phyloP scores from a whole-genome alignment of 495 filamentous ascomycete species.

The Penicillium desertorum region DNA sequence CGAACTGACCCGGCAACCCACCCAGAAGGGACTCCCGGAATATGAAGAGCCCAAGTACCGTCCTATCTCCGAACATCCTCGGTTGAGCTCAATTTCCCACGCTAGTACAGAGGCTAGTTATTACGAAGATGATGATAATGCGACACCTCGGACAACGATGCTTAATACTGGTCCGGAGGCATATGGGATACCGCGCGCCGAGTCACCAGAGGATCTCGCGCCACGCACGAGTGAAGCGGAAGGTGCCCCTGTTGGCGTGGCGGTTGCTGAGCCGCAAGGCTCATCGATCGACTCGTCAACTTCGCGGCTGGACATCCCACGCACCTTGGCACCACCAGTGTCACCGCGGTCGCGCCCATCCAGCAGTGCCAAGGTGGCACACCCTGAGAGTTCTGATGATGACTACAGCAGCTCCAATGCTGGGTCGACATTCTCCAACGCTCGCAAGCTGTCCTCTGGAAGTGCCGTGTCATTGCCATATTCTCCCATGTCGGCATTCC shows the following conservation, averaged over 20 bases:
- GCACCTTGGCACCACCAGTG: constrained; percentile 54
- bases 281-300: constrained; percentile 46
- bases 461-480: constrained; percentile 61
- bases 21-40: constrained; percentile 50
- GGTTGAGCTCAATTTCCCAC: constrained; percentile 62
- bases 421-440: constrained; percentile 53
- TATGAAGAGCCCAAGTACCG: constrained; percentile 61
- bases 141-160: constrained; percentile 32
- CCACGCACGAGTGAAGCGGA: constrained; percentile 19
- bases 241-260: constrained; percentile 22
- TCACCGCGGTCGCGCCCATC: constrained; percentile 56
- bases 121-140: constrained; percentile 32
- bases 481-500: constrained; percentile 63
- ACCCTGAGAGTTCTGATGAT: constrained; percentile 65
- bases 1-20: constrained; percentile 37
- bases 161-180: constrained; percentile 27
- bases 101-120: constrained; percentile 47
- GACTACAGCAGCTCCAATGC: constrained; percentile 54
- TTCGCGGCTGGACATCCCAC: constrained; percentile 46
- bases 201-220: constrained; percentile 50
- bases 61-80: constrained; percentile 71
- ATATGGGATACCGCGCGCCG: constrained; percentile 46
- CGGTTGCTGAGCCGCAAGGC: constrained; percentile 30
- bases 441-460: constrained; percentile 63
- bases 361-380: constrained; percentile 55